These are phyloP conservation scores for Chlorophyllum brunneum DNA, from an alignment of 768 basidiomycete species.

Conservation along the genomic window DNA sequence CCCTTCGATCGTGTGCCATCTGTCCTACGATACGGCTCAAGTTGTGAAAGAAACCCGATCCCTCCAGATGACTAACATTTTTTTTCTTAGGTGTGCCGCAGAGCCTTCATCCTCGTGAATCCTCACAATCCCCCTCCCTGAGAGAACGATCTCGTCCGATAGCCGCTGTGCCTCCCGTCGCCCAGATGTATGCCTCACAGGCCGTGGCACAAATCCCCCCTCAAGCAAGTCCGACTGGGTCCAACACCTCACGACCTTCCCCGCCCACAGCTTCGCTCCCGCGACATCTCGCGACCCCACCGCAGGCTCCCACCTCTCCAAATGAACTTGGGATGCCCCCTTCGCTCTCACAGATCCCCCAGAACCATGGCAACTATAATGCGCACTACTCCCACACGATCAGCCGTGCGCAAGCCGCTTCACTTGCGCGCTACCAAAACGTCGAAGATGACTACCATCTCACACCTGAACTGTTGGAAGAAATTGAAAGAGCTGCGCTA, in stretches of 20 bases:
- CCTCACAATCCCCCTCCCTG: constrained; percentile 46
- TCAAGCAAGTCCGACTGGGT: constrained; percentile 44
- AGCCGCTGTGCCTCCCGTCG: constrained; percentile 55
- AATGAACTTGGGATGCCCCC: constrained; percentile 13
- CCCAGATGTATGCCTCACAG: constrained; percentile 42
- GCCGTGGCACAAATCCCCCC: constrained; percentile 32
- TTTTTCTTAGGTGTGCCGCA: constrained; percentile 34
- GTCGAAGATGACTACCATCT: constrained; percentile 43
- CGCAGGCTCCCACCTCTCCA: not conserved
- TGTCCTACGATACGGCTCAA: constrained; percentile 14
- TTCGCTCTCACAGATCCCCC: constrained; percentile 29
- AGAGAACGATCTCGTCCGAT: constrained; percentile 55
- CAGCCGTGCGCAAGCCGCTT: constrained; percentile 49
- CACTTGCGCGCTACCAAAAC: constrained; percentile 53
- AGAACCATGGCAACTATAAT: constrained; percentile 29
- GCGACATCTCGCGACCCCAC: constrained; percentile 36
- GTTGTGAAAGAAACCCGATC: constrained; percentile 7
- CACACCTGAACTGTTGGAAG: constrained; percentile 51
- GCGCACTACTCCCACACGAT: constrained; percentile 64
- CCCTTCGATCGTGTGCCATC: constrained; percentile 16
- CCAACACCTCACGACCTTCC: constrained; percentile 34
- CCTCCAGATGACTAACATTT: constrained; percentile 23
- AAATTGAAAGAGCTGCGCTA: constrained; percentile 66
- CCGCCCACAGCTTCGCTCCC: constrained; percentile 39
- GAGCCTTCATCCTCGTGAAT: constrained; percentile 38